Conservation (phyloP, 148 eudicot genomes). For the Rhododendron ferrugineum region DNA sequence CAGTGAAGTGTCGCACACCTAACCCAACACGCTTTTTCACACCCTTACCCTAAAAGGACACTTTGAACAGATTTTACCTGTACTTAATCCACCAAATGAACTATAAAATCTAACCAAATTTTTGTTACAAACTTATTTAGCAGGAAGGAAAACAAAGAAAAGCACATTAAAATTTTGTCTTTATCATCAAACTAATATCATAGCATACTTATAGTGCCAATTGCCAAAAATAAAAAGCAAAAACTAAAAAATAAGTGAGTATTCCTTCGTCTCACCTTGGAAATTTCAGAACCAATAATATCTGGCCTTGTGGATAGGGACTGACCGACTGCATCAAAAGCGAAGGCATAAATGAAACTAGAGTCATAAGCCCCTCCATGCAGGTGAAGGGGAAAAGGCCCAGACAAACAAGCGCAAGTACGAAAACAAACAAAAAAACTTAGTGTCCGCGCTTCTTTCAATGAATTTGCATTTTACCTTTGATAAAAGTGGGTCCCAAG, state of each 20-base stretch:
- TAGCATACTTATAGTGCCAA: neutral
- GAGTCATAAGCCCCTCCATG: neutral
- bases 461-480: constrained; percentile 40
- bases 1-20: neutral
- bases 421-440: neutral
- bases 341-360: constrained; percentile 18
- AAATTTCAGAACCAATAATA: constrained; percentile 71
- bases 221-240: neutral
- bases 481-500: constrained; percentile 92
- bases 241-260: neutral
- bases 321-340: constrained; percentile 82
- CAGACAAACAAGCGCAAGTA: constrained; percentile 1
- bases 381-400: constrained; percentile 2
- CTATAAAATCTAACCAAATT: neutral
- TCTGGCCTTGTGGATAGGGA: constrained; percentile 99
- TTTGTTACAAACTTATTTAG: neutral
- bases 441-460: neutral
- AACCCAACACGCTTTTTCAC: neutral
- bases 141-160: neutral
- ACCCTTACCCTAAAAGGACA: neutral
- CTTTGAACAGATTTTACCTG: neutral
- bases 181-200: neutral
- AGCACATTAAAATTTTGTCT: neutral
- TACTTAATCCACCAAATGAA: neutral
- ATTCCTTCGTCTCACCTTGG: constrained; percentile 51